Evolutionary conservation across 2,329 filamentous ascomycete species (phyloP).

Genomic region (Phaeosphaeriaceae sp.): DNA sequence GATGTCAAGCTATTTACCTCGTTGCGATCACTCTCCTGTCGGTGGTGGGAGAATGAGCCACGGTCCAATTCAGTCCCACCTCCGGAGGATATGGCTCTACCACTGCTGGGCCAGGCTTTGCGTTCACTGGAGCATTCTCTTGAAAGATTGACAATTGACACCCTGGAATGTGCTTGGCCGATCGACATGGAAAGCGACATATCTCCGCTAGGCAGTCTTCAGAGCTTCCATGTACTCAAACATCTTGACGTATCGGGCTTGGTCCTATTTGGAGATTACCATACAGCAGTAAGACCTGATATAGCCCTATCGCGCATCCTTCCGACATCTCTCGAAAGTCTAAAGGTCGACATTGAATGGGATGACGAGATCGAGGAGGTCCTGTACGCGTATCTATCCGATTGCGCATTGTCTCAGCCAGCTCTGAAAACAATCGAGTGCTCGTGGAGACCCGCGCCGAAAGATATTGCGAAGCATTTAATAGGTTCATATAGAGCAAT

Average conservation of each 20-base stretch:
- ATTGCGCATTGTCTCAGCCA: constrained; percentile 7
- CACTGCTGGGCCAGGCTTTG: background rate
- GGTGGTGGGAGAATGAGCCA: background rate
- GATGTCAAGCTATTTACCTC: background rate
- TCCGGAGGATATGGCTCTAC: background rate
- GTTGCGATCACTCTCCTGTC: background rate
- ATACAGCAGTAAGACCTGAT: background rate
- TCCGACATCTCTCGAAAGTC: constrained; percentile 16
- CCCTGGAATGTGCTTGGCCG: constrained; percentile 15
- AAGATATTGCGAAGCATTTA: background rate
- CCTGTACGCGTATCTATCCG: constrained; percentile 6
- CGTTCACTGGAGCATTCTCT: constrained; percentile 1
- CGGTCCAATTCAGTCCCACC: background rate
- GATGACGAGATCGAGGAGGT: constrained; percentile 20
- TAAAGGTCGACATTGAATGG: constrained; percentile 24
- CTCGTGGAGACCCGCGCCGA: constrained; percentile 12
- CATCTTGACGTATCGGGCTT: constrained; percentile 21
- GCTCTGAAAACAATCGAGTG: constrained; percentile 17
- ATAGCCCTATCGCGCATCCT: constrained; percentile 13
- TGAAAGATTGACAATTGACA: constrained; percentile 13
- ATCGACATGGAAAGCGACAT: constrained; percentile 12
- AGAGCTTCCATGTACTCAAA: constrained; percentile 13
- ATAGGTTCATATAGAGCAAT: background rate
- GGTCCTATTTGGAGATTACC: constrained; percentile 22
- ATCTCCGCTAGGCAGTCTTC: constrained; percentile 17